Conservation (phyloP, 257 asterid species). For the Gynochthodes officinalis region DNA sequence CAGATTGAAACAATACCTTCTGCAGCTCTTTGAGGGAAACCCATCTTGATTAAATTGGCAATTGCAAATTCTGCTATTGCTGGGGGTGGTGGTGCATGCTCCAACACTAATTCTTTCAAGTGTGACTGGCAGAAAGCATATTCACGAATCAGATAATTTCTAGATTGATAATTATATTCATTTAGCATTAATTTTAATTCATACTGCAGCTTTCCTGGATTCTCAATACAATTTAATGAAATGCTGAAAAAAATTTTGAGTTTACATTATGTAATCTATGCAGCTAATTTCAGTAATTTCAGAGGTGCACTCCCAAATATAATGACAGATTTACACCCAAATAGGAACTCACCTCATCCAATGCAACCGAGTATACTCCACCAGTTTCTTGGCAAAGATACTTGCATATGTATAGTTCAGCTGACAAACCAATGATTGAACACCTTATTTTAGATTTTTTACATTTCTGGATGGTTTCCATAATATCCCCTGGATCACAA, state of each 20-base stretch:
- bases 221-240: neutral
- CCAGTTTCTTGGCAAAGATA: constrained; percentile 93
- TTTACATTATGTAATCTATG: neutral
- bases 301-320: neutral
- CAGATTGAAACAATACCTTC: constrained; percentile 90
- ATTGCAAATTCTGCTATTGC: constrained; percentile 96
- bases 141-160: neutral
- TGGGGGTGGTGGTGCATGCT: constrained; percentile 97
- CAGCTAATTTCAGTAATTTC: neutral
- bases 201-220: neutral
- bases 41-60: constrained; percentile 94
- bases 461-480: constrained; percentile 83
- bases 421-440: constrained; percentile 84
- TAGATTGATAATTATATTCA: neutral
- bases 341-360: constrained; percentile 76
- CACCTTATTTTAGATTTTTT: constrained; percentile 79
- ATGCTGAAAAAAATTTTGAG: neutral
- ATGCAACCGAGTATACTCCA: constrained; percentile 70
- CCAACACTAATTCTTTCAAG: constrained; percentile 79
- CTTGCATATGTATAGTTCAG: constrained; percentile 90
- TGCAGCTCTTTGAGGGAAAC: constrained; percentile 96
- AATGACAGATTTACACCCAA: neutral
- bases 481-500: constrained; percentile 90
- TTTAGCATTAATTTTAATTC: neutral
- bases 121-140: constrained; percentile 50